Base-by-base conservation (phyloP, 768 basidiomycete genomes). In the Lactarius trivialis region DNA sequence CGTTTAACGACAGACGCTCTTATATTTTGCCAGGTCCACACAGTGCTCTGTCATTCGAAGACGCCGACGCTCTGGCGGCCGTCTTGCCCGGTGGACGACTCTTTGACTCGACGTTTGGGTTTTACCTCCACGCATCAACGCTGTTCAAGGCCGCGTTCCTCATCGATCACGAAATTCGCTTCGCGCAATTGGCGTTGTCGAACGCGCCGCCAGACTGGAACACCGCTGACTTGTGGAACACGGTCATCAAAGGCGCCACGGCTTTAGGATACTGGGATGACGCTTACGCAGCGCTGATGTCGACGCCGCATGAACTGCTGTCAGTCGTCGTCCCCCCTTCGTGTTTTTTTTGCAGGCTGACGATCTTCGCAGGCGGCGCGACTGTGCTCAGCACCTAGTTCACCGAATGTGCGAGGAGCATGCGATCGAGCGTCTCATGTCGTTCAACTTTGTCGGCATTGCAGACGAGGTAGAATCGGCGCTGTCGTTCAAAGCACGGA, bases 391-490 rank as follows among this genome's bases (percentile, higher is more conserved):
- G 54, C 87, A 89, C 64, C 78, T 99, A 55, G 86, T 93, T 61
- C 88, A 93, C 68, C 83, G 85, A 67, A 96, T 98, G 91, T 98
- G 96, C 71, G 93, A 97, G 71, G 85, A 87, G 60, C 82, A 88
- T 69, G 85, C 90, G 37, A 82, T 93, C 19, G 86, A 88, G 55
- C 81, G 81, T 65, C 79, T 98, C 14, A 84, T 93, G 72, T 75
- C 84, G 8, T 85, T 92, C 69, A 91, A 91, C 69, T 98, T 98
- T 70, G 80, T 87, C 49, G 92, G 89, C 0, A 79, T 95, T 63
- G 82, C 86, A 48, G 85, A 87, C 56, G 93, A 96, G 70, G 89
- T 98, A 21, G 94, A 97, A 76, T 85, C 83, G 48, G 85, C 88
- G 17, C 78, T 99, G 45, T 82, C 89, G 21, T 98, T 95, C 78